phyloP scores from a whole-genome alignment of 768 basidiomycete species.

The Harrya chromipes region DNA sequence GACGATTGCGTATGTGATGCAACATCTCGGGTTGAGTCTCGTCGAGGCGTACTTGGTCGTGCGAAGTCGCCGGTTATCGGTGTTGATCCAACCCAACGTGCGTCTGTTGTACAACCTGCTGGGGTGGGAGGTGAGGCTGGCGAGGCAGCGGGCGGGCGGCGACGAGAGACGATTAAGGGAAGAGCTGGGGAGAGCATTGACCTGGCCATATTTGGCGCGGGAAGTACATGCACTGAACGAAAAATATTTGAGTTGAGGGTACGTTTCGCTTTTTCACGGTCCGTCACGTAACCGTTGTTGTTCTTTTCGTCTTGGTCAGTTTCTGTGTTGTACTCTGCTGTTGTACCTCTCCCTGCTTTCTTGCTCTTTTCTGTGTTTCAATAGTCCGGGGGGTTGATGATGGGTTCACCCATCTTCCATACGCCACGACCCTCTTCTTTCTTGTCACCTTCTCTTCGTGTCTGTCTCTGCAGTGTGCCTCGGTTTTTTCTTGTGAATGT shows the following conservation, averaged over 20 bases:
- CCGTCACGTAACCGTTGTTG: background rate
- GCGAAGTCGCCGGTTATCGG: slow-evolving; percentile 82
- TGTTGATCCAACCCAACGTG: slow-evolving; percentile 94
- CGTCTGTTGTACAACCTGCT: slow-evolving; percentile 92
- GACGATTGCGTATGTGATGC: slow-evolving; percentile 97
- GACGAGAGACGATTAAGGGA: slow-evolving; percentile 48
- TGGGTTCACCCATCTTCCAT: too few relatives aligned
- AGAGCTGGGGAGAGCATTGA: slow-evolving; percentile 67
- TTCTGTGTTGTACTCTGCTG: background rate
- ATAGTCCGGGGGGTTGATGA: too few relatives aligned
- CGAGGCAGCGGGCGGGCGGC: slow-evolving; percentile 61
- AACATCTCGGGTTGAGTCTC: slow-evolving; percentile 77
- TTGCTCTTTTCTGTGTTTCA: too few relatives aligned
- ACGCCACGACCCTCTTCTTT: too few relatives aligned
- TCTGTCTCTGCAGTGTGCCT: too few relatives aligned
- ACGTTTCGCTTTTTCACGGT: background rate
- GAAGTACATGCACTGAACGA: slow-evolving; percentile 86
- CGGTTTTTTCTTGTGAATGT: too few relatives aligned
- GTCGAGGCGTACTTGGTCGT: slow-evolving; percentile 94
- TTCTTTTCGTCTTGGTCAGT: too few relatives aligned
- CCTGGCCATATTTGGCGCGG: slow-evolving; percentile 81
- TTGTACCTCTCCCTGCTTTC: too few relatives aligned
- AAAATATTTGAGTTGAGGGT: slow-evolving; percentile 59
- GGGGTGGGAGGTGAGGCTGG: slow-evolving; percentile 93
- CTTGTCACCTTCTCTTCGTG: too few relatives aligned